phyloP scores from a whole-genome alignment of 805 yeast species.

The Maudiozyma turicensis region DNA sequence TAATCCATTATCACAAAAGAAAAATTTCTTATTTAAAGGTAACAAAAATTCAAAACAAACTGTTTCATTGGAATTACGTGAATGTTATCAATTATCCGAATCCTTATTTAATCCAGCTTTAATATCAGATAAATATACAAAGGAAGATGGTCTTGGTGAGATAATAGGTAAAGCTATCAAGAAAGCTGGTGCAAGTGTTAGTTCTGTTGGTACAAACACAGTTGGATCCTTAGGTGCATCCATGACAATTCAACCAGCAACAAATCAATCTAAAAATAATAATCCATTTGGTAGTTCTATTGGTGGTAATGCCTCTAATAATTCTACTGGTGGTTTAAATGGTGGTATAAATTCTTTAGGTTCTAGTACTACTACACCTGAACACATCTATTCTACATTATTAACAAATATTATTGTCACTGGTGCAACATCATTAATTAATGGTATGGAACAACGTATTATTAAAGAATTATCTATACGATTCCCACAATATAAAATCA shows the following conservation, averaged over 20 bases:
- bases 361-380: conserved; percentile 14
- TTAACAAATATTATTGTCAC: conserved; percentile 62
- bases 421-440: conserved; percentile 68
- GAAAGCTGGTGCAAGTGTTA: conserved; percentile 21
- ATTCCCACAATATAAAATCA: conserved; percentile 76
- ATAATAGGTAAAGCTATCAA: conserved; percentile 20
- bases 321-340: not conserved
- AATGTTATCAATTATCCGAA: conserved; percentile 22
- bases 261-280: not conserved
- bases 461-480: conserved; percentile 55
- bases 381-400: conserved; percentile 22
- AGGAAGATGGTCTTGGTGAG: conserved; percentile 22
- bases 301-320: not conserved
- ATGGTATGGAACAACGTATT: conserved; percentile 73
- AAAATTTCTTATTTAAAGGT: conserved; percentile 14
- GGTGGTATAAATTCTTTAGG: conserved; percentile 1
- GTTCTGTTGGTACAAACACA: conserved; percentile 11
- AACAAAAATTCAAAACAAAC: conserved; percentile 8
- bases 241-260: conserved; percentile 5
- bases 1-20: conserved; percentile 16
- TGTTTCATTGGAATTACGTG: conserved; percentile 15
- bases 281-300: not conserved
- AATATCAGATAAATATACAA: conserved; percentile 11
- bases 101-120: conserved; percentile 22
- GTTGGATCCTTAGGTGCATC: conserved; percentile 12